Evolutionary conservation across 140 eudicot genomes (phyloP).

Genomic region (Ambrosia hybrid): DNA sequence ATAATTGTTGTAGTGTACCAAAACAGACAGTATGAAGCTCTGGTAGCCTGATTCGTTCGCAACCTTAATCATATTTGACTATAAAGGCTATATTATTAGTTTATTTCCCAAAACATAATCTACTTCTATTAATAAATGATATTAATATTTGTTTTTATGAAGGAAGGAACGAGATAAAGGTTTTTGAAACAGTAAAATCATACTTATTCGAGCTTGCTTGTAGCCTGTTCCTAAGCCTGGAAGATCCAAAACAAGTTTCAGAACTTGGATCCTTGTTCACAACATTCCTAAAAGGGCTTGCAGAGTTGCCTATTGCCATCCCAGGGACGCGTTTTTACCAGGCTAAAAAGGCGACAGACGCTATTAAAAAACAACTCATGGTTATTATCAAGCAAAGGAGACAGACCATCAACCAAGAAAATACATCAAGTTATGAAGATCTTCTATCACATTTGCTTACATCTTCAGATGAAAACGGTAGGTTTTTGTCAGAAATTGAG

Average conservation of each 20-base stretch:
- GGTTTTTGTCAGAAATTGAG: slow-evolving; percentile 49
- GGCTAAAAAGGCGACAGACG: slow-evolving; percentile 39
- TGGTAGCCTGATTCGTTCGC: too few species aligned
- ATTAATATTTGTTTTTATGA: slow-evolving; percentile 11
- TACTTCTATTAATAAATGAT: too few species aligned
- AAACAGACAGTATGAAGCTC: too few species aligned
- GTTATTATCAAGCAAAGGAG: slow-evolving; percentile 44
- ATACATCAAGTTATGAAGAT: slow-evolving; percentile 39
- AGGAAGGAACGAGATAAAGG: slow-evolving; percentile 53
- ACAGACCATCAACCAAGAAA: slow-evolving; percentile 26
- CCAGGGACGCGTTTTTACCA: slow-evolving; percentile 58
- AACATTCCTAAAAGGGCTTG: slow-evolving; percentile 48
- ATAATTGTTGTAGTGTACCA: too few species aligned
- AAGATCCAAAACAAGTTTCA: slow-evolving; percentile 28
- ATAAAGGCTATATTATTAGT: too few species aligned
- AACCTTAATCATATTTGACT: too few species aligned
- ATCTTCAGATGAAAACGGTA: slow-evolving; percentile 52
- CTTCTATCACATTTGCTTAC: slow-evolving; percentile 56
- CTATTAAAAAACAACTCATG: slow-evolving; percentile 41
- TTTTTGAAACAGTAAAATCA: slow-evolving; percentile 42
- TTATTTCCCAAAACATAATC: too few species aligned
- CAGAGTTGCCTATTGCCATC: slow-evolving; percentile 44
- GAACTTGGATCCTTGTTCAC: slow-evolving; percentile 49
- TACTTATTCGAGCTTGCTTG: slow-evolving; percentile 63
- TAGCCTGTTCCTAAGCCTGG: slow-evolving; percentile 50